Conservation (phyloP, 768 basidiomycete genomes). For the Boletus pseudo-olivaceus region DNA sequence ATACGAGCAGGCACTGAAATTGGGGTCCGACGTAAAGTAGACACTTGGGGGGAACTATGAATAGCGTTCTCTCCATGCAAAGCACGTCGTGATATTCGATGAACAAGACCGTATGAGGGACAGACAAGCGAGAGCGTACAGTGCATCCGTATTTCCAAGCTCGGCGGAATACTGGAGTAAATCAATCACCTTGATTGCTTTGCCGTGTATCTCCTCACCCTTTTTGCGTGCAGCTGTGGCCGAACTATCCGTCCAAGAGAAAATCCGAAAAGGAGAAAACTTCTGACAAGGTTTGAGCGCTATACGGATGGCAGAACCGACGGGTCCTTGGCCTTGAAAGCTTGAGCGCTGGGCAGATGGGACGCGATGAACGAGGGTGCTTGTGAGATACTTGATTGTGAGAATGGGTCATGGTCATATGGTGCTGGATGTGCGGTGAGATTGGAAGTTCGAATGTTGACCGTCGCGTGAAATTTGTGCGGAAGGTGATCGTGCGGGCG, state of each 20-base stretch:
- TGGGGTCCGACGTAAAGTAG: constrained; percentile 60
- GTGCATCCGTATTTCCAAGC: constrained; percentile 69
- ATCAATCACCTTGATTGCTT: constrained; percentile 80
- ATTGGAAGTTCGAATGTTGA: constrained; percentile 33
- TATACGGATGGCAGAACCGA: constrained; percentile 69
- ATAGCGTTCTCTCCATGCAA: background rate
- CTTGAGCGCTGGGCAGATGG: constrained; percentile 59
- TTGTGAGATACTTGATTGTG: constrained; percentile 36
- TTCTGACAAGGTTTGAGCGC: constrained; percentile 61
- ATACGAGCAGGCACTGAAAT: constrained; percentile 59
- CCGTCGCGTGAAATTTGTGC: background rate
- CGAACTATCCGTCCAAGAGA: constrained; percentile 42
- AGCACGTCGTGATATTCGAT: background rate
- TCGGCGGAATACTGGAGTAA: constrained; percentile 78
- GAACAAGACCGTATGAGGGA: constrained; percentile 51
- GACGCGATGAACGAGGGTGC: constrained; percentile 55
- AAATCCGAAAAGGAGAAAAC: constrained; percentile 44
- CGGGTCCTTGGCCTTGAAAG: constrained; percentile 64
- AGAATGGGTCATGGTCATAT: constrained; percentile 49
- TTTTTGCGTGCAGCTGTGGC: constrained; percentile 45
- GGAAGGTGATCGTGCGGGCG: background rate
- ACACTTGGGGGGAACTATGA: constrained; percentile 69
- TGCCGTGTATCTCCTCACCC: constrained; percentile 64
- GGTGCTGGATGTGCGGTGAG: constrained; percentile 57
- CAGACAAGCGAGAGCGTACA: constrained; percentile 63